phyloP scores from a whole-genome alignment of 108 stramenopile species.

The Conticribra guillardii region DNA sequence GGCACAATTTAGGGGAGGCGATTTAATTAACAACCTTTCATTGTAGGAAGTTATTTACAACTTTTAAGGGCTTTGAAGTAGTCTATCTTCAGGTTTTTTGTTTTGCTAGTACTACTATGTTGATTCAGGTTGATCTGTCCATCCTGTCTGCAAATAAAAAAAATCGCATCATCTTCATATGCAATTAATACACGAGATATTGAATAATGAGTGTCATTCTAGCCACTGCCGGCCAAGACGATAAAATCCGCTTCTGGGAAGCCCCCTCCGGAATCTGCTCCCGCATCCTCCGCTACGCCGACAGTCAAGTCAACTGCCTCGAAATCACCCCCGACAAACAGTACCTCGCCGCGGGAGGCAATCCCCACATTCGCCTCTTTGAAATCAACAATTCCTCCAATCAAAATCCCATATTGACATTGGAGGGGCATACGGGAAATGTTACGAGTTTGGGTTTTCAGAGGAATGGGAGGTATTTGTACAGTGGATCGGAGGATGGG shows the following conservation, averaged over 20 bases:
- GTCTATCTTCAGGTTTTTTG: too few species aligned
- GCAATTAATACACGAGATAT: not conserved
- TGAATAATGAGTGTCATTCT: slow-evolving; percentile 90
- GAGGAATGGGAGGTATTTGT: slow-evolving; percentile 92
- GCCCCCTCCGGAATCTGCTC: slow-evolving; percentile 91
- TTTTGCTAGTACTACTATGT: too few species aligned
- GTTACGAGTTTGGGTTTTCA: slow-evolving; percentile 98
- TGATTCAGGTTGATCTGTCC: too few species aligned
- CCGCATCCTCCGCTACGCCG: slow-evolving; percentile 88
- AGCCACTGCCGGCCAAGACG: slow-evolving; percentile 97
- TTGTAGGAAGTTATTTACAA: too few species aligned
- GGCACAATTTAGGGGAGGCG: too few species aligned
- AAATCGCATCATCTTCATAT: not conserved
- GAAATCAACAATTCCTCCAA: slow-evolving; percentile 72
- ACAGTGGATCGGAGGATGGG: slow-evolving; percentile 84
- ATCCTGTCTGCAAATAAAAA: not conserved
- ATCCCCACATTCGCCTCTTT: slow-evolving; percentile 93
- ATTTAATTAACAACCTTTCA: too few species aligned
- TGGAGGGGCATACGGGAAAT: slow-evolving; percentile 88
- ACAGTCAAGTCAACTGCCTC: slow-evolving; percentile 95
- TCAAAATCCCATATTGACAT: slow-evolving; percentile 72
- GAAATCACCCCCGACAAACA: slow-evolving; percentile 97
- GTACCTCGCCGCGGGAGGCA: slow-evolving; percentile 95
- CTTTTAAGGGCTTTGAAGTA: too few species aligned
- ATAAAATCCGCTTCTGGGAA: slow-evolving; percentile 99